Evolutionary conservation across 768 basidiomycete genomes (phyloP).

Genomic region (Lactarius sp.): DNA sequence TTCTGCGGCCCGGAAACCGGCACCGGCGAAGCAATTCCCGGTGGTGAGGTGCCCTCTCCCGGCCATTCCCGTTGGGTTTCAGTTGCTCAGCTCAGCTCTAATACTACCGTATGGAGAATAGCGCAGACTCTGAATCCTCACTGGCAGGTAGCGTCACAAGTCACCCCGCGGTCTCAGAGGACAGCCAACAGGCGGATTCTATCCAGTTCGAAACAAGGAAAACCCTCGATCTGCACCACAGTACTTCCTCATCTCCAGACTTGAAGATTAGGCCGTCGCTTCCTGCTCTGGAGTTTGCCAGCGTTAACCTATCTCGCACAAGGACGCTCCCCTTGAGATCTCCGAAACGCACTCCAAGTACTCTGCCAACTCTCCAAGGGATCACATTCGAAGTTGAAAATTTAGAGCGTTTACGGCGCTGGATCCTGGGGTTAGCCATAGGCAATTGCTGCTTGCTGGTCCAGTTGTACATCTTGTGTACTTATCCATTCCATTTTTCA

Average conservation of each 20-base stretch:
- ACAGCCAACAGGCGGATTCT: not conserved
- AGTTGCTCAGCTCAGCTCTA: not conserved
- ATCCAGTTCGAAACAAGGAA: not conserved
- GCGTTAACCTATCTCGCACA: slow-evolving; percentile 11
- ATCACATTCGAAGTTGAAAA: slow-evolving; percentile 47
- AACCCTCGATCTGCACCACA: slow-evolving; percentile 7
- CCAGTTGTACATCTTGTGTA: not conserved
- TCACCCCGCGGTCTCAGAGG: not conserved
- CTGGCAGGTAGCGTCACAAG: not conserved
- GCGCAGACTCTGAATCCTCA: not conserved
- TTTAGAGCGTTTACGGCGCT: slow-evolving; percentile 49
- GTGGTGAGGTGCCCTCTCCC: too few species aligned
- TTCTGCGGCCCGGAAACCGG: not conserved
- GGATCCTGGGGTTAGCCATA: slow-evolving; percentile 64
- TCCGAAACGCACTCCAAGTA: slow-evolving; percentile 24
- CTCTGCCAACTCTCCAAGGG: slow-evolving; percentile 29
- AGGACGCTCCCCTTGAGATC: slow-evolving; percentile 38
- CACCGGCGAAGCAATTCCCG: not conserved
- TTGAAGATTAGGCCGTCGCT: slow-evolving; percentile 22
- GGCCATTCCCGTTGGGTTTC: not conserved
- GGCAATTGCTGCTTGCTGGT: slow-evolving; percentile 39
- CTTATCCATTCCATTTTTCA: slow-evolving; percentile 30
- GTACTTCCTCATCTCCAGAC: slow-evolving; percentile 28
- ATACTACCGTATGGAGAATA: slow-evolving; percentile 10
- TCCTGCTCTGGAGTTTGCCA: not conserved